Conservation (phyloP, 306 rosid genomes). For the Fragaria ananassa region DNA sequence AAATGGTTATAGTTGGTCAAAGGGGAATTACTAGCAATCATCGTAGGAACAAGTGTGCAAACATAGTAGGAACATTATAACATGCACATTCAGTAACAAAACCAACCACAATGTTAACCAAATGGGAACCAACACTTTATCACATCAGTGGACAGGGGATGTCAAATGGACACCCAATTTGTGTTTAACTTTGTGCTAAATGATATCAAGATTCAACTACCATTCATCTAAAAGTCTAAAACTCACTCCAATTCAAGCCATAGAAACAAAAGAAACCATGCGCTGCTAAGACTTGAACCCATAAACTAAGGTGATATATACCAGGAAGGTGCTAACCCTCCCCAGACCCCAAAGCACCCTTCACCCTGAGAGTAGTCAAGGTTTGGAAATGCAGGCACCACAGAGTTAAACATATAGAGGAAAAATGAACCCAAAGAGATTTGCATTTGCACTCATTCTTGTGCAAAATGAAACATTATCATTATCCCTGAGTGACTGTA, state of each 20-base stretch:
- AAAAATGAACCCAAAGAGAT: background rate
- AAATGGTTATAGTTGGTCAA: constrained; percentile 13
- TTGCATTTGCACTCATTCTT: background rate
- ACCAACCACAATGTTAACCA: background rate
- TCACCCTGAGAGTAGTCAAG: background rate
- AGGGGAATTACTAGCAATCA: background rate
- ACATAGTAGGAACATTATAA: background rate
- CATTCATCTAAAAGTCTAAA: background rate
- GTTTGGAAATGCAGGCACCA: background rate
- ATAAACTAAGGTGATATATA: background rate
- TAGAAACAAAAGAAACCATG: background rate
- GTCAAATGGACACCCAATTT: background rate
- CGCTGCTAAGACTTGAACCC: background rate
- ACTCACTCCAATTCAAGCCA: background rate
- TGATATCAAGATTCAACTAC: background rate
- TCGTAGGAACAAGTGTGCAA: background rate
- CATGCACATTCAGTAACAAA: background rate
- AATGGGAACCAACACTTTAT: background rate
- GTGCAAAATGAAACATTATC: background rate
- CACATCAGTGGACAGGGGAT: background rate
- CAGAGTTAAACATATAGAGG: background rate
- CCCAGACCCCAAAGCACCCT: background rate
- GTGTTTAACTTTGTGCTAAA: background rate
- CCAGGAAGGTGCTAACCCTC: background rate
- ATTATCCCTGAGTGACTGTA: background rate